Evolutionary conservation across 768 basidiomycete genomes (phyloP).

Genomic region (Amanita inopinata): DNA sequence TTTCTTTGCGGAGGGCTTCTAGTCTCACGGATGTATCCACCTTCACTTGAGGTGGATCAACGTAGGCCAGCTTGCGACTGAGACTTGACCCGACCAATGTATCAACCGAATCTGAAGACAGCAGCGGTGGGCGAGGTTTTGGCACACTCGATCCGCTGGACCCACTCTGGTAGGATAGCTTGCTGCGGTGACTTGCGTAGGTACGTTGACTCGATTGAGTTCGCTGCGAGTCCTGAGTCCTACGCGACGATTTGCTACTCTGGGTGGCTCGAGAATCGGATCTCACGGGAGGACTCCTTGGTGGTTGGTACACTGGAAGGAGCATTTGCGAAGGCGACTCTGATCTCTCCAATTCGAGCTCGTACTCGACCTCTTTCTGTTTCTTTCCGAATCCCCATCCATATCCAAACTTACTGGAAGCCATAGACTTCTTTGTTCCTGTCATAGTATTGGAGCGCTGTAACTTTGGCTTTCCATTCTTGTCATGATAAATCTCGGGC

Average conservation of each 20-base stretch:
- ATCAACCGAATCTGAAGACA: conserved; percentile 55
- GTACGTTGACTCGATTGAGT: conserved; percentile 19
- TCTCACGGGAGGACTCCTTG: conserved; percentile 18
- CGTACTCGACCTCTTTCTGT: conserved; percentile 29
- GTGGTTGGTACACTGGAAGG: conserved; percentile 14
- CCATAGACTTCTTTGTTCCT: conserved; percentile 45
- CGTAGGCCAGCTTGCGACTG: conserved; percentile 61
- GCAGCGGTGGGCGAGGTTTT: conserved; percentile 27
- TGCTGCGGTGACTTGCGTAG: conserved; percentile 9
- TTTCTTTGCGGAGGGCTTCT: conserved; percentile 51
- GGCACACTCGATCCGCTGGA: conserved; percentile 24
- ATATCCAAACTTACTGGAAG: conserved; percentile 52
- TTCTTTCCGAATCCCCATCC: conserved; percentile 59
- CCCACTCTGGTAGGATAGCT: conserved; percentile 19
- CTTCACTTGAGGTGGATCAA: conserved; percentile 40
- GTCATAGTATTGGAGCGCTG: conserved; percentile 43
- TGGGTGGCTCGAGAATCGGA: conserved; percentile 30
- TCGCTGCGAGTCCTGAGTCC: conserved; percentile 22
- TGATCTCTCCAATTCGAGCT: conserved; percentile 22
- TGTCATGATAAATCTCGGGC: conserved; percentile 22
- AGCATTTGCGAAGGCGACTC: conserved; percentile 2
- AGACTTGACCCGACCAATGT: conserved; percentile 70
- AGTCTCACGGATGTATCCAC: conserved; percentile 53
- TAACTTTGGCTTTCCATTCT: conserved; percentile 33
- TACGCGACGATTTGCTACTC: conserved; percentile 27